Percentiles rank a stretch among this genome's conserved stretches.
These are phyloP conservation scores for Tremella mesenterica DNA, from an alignment of 768 basidiomycete species.

Conservation along the genomic window DNA sequence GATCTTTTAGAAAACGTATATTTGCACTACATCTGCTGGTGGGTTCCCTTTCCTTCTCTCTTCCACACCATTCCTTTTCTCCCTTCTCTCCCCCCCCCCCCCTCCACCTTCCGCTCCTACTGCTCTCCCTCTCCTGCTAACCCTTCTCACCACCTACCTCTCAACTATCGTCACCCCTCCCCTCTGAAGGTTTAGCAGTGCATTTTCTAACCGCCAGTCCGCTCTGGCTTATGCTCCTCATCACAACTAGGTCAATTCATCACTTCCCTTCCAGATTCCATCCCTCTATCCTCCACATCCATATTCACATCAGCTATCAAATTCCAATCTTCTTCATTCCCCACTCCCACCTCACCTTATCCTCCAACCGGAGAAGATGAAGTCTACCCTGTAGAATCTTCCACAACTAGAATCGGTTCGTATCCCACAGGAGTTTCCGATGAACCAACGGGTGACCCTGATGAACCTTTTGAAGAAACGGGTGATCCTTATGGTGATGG, in stretches of 20 bases:
- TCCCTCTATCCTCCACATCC: slow-evolving; percentile 60
- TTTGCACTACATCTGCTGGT: slow-evolving; percentile 66
- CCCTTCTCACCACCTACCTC: no score
- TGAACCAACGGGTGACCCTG: no score
- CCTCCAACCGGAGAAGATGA: slow-evolving; percentile 1
- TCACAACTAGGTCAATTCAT: slow-evolving; percentile 84
- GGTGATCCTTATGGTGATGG: no score
- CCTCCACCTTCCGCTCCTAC: no score
- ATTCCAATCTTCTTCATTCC: slow-evolving; percentile 46
- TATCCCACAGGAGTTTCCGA: no score
- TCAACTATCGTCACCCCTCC: no score
- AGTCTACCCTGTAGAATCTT: background rate
- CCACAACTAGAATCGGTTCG: no score
- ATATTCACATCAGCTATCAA: slow-evolving; percentile 79
- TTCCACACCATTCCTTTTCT: no score
- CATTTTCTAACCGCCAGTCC: slow-evolving; percentile 49
- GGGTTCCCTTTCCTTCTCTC: background rate
- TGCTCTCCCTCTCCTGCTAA: no score
- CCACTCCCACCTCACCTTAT: slow-evolving; percentile 1
- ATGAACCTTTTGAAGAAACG: no score
- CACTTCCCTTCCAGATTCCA: slow-evolving; percentile 59
- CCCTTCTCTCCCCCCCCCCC: no score
- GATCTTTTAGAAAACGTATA: slow-evolving; percentile 69
- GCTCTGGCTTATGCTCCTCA: slow-evolving; percentile 59
- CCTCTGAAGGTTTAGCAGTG: no score